Percentiles rank a stretch among this genome's conserved stretches.
Conservation (phyloP, 2,329 filamentous ascomycete species). For the Pyrenophora teres region DNA sequence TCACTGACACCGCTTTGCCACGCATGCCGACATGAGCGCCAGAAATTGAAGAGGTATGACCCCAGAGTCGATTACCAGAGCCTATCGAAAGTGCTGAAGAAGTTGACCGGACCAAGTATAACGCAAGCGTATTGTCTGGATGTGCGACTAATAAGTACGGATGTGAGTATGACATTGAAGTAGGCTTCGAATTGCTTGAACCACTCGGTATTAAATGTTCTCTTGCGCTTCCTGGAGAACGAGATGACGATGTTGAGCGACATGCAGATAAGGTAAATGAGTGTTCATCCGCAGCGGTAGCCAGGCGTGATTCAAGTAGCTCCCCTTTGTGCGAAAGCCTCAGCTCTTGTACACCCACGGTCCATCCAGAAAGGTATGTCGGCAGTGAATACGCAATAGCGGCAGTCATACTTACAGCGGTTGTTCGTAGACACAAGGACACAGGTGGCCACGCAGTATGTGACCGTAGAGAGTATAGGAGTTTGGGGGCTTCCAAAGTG, state of each 20-base stretch:
- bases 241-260: slow-evolving; percentile 33
- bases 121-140: slow-evolving; percentile 82
- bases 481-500: slow-evolving; percentile 53
- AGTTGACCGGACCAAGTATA: slow-evolving; percentile 80
- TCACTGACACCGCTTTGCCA: slow-evolving; percentile 90
- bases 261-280: slow-evolving; percentile 49
- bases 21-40: slow-evolving; percentile 82
- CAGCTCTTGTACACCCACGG: slow-evolving; percentile 88
- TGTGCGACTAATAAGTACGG: slow-evolving; percentile 85
- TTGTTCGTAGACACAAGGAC: slow-evolving; percentile 79
- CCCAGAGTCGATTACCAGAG: slow-evolving; percentile 78
- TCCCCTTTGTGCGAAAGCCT: slow-evolving; percentile 62
- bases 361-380: slow-evolving; percentile 79
- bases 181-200: slow-evolving; percentile 48
- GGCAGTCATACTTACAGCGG: slow-evolving; percentile 68
- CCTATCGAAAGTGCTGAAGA: slow-evolving; percentile 69
- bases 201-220: slow-evolving; percentile 22
- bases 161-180: slow-evolving; percentile 64
- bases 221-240: slow-evolving; percentile 33
- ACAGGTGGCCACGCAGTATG: slow-evolving; percentile 78
- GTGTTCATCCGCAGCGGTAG: slow-evolving; percentile 56
- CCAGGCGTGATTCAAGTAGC: slow-evolving; percentile 55
- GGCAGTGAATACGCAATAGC: slow-evolving; percentile 86
- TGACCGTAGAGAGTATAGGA: slow-evolving; percentile 79
- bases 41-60: slow-evolving; percentile 87